Evolutionary conservation across 1,139 yeast genomes (phyloP).

Genomic region (Hansenula sp.): DNA sequence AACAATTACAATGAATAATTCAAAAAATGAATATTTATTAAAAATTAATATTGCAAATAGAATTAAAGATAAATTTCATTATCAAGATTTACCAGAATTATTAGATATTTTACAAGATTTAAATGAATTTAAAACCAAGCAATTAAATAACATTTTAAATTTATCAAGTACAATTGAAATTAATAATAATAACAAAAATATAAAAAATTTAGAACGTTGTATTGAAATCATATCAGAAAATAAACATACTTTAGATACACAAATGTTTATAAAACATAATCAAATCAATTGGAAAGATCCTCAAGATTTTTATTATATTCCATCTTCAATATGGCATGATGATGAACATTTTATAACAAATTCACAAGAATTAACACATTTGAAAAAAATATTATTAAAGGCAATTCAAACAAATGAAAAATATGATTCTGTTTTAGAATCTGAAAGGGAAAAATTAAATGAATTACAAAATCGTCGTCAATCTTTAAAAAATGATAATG

Average conservation of each 20-base stretch:
- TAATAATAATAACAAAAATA: slow-evolving; percentile 47
- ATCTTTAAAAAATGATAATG: slow-evolving; percentile 28
- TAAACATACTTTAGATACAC: slow-evolving; percentile 69
- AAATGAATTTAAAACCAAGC: slow-evolving; percentile 72
- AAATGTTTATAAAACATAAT: slow-evolving; percentile 93
- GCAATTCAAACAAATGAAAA: slow-evolving; percentile 43
- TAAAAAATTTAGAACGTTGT: slow-evolving; percentile 47
- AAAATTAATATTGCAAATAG: slow-evolving; percentile 83
- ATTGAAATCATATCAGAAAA: slow-evolving; percentile 65
- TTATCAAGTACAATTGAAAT: slow-evolving; percentile 62
- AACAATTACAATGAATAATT: slow-evolving; percentile 77
- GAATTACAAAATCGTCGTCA: slow-evolving; percentile 31
- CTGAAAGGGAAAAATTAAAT: slow-evolving; percentile 27
- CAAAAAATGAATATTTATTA: slow-evolving; percentile 79
- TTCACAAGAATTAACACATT: slow-evolving; percentile 58
- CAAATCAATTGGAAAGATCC: slow-evolving; percentile 78
- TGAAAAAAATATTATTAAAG: slow-evolving; percentile 55
- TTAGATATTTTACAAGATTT: slow-evolving; percentile 83
- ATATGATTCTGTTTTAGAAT: slow-evolving; percentile 31
- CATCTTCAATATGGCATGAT: slow-evolving; percentile 96
- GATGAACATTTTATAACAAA: slow-evolving; percentile 70
- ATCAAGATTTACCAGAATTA: slow-evolving; percentile 90
- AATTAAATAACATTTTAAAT: slow-evolving; percentile 66
- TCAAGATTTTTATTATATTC: slow-evolving; percentile 74
- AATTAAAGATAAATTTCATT: slow-evolving; percentile 85